Percentiles rank a stretch among this genome's conserved stretches.
Evolutionary conservation across 2,329 filamentous ascomycete genomes (phyloP).

Genomic region (Calonectria hawksworthii): DNA sequence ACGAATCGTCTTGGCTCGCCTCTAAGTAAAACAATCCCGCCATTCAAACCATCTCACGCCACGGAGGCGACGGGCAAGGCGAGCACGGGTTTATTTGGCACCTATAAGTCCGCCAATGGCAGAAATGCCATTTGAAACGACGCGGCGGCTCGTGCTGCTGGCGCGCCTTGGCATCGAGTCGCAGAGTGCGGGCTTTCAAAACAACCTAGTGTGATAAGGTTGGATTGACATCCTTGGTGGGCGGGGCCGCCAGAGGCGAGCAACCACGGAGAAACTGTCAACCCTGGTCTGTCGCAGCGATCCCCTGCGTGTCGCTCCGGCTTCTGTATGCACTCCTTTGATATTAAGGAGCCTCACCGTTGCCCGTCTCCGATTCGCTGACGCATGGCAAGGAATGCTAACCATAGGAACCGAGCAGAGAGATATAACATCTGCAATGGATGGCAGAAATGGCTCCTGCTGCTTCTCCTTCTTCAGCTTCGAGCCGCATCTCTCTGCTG

Average conservation of each 20-base stretch:
- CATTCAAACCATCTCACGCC: neutral
- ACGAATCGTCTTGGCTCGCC: constrained; percentile 1
- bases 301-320: constrained; percentile 6
- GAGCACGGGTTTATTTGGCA: neutral
- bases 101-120: constrained; percentile 32
- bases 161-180: constrained; percentile 29
- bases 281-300: neutral
- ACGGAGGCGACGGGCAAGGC: neutral
- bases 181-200: constrained; percentile 8
- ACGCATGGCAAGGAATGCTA: neutral
- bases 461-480: neutral
- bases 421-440: constrained; percentile 20
- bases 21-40: neutral
- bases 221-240: constrained; percentile 19
- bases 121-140: constrained; percentile 36
- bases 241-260: constrained; percentile 3
- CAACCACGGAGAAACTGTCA: constrained; percentile 18
- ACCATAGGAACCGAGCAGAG: constrained; percentile 5
- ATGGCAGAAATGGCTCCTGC: neutral
- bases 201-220: constrained; percentile 11
- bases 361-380: constrained; percentile 12
- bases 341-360: constrained; percentile 34
- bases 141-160: constrained; percentile 19
- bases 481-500: constrained; percentile 27
- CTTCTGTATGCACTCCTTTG: constrained; percentile 18